These are phyloP conservation scores for Neopestalotiopsis clavispora DNA, from an alignment of 2,329 filamentous ascomycete genomes.

Conservation along the genomic window DNA sequence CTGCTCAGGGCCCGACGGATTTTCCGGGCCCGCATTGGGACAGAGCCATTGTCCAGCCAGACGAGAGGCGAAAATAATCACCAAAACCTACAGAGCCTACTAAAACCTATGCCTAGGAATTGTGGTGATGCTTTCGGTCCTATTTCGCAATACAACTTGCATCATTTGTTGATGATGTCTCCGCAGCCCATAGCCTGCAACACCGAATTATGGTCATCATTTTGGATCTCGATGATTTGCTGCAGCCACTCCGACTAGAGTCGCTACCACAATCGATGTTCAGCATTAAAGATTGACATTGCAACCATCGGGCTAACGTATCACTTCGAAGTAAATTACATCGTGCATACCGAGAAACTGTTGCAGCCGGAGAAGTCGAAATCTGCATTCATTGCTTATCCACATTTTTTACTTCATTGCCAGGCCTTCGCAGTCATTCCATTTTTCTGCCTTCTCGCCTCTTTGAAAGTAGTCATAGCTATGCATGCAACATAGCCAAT, in stretches of 20 bases:
- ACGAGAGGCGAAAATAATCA: slow-evolving; percentile 11
- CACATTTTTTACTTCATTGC: no score
- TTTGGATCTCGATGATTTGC: background rate
- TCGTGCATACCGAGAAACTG: no score
- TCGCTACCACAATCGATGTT: no score
- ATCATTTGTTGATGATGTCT: background rate
- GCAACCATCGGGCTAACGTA: no score
- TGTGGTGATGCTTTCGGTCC: background rate
- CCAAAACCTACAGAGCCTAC: background rate
- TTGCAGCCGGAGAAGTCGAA: no score
- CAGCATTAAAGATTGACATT: no score
- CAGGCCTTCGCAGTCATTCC: no score
- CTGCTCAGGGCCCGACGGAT: slow-evolving; percentile 10
- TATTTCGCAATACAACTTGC: background rate
- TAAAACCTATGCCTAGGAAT: background rate
- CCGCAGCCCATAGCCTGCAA: background rate
- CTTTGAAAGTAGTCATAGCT: no score
- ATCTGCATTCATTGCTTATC: no score
- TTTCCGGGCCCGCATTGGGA: background rate
- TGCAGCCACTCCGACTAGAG: background rate
- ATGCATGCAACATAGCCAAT: no score
- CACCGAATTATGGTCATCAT: background rate
- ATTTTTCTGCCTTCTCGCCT: no score
- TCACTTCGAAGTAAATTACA: no score
- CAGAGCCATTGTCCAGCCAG: slow-evolving; percentile 8